Evolutionary conservation across 2,329 filamentous ascomycete species (phyloP).

Genomic region (Colletotrichum tropicale): DNA sequence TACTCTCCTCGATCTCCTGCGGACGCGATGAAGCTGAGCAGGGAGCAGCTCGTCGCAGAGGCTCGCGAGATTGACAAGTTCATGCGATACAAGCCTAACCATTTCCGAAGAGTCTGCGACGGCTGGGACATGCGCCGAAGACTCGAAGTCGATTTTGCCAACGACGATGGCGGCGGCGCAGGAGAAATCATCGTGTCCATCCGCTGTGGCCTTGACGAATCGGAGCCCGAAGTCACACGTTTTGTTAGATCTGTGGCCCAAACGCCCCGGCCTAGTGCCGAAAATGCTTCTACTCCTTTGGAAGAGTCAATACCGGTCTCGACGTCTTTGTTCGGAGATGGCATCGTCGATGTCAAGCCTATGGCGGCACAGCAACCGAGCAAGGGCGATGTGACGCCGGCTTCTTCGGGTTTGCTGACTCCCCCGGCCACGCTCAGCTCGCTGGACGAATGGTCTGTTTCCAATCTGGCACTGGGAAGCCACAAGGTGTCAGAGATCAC

Average conservation of each 20-base stretch:
- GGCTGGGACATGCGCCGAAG: constrained; percentile 92
- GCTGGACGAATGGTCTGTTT: constrained; percentile 17
- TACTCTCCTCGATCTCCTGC: constrained; percentile 84
- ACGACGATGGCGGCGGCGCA: constrained; percentile 75
- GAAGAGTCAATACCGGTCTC: not conserved
- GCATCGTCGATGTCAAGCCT: not conserved
- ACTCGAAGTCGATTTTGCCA: constrained; percentile 88
- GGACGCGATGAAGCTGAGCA: constrained; percentile 72
- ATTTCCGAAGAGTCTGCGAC: constrained; percentile 79
- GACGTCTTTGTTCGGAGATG: constrained; percentile 32
- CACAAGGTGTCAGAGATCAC: constrained; percentile 68
- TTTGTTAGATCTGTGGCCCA: constrained; percentile 39
- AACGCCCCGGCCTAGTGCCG: not conserved
- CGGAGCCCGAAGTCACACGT: constrained; percentile 48
- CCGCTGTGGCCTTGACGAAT: constrained; percentile 71
- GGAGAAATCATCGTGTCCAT: constrained; percentile 82
- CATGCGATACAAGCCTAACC: constrained; percentile 71
- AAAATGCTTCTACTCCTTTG: not conserved
- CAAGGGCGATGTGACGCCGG: not conserved
- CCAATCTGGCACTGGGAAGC: not conserved
- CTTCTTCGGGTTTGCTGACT: constrained; percentile 11
- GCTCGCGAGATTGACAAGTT: constrained; percentile 83
- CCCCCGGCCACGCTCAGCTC: constrained; percentile 8
- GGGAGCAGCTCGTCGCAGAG: constrained; percentile 75
- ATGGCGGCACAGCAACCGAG: not conserved